Percentiles rank a stretch among this genome's conserved stretches.
phyloP scores from a whole-genome alignment of 257 asterid species.

The Lantana camara region DNA sequence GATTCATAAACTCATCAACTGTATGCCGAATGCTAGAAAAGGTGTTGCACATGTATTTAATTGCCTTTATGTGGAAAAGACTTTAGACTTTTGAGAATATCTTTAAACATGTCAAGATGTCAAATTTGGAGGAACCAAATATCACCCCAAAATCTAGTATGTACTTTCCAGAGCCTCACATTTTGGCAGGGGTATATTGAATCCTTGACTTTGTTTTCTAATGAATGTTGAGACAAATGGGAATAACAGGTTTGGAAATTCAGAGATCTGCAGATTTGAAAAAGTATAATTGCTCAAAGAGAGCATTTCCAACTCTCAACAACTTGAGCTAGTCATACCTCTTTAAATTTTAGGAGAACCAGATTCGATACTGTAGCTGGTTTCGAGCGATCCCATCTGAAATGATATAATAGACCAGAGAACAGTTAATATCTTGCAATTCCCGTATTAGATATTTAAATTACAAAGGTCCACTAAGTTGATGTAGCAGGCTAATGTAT shows the following conservation, averaged over 20 bases:
- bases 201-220: neutral
- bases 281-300: neutral
- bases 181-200: neutral
- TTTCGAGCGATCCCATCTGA: slow-evolving; percentile 85
- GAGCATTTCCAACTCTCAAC: neutral
- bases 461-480: neutral
- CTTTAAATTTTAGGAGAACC: slow-evolving; percentile 78
- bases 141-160: neutral
- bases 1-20: neutral
- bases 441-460: neutral
- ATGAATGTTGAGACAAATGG: neutral
- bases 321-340: slow-evolving; percentile 49
- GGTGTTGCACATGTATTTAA: neutral
- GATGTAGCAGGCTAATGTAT: neutral
- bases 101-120: neutral
- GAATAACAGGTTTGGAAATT: neutral
- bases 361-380: slow-evolving; percentile 86
- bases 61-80: neutral
- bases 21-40: neutral
- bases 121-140: neutral
- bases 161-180: neutral
- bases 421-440: neutral
- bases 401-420: slow-evolving; percentile 22
- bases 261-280: neutral
- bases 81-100: neutral